Evolutionary conservation across 208 protist species (phyloP).

Genomic region (Trypanosoma scelopori): DNA sequence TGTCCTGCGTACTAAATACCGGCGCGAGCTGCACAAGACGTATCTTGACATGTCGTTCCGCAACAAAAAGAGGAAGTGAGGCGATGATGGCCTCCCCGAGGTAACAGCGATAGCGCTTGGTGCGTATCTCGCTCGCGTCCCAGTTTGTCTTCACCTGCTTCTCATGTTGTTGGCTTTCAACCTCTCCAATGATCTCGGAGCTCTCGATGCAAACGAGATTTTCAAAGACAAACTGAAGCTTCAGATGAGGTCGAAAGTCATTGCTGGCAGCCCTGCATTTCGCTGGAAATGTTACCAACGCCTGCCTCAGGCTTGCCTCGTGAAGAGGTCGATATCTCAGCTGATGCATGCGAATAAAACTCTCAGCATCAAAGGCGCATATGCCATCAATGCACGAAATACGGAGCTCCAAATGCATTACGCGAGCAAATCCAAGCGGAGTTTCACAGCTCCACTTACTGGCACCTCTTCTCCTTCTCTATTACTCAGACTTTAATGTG

Average conservation of each 20-base stretch:
- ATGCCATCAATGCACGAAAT: slow-evolving; percentile 49
- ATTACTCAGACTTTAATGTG: background rate
- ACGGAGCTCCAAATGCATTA: slow-evolving; percentile 84
- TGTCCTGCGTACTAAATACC: slow-evolving; percentile 24
- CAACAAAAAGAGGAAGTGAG: slow-evolving; percentile 53
- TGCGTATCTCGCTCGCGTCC: slow-evolving; percentile 69
- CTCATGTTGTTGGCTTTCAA: slow-evolving; percentile 51
- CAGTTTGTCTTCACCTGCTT: slow-evolving; percentile 52
- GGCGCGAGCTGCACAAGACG: slow-evolving; percentile 79
- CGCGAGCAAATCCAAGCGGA: background rate
- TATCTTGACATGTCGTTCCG: slow-evolving; percentile 72
- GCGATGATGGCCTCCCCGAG: slow-evolving; percentile 61
- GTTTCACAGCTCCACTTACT: background rate
- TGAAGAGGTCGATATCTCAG: slow-evolving; percentile 25
- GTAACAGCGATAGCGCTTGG: slow-evolving; percentile 42
- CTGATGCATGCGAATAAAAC: slow-evolving; percentile 82
- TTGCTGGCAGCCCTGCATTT: background rate
- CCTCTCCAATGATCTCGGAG: slow-evolving; percentile 28
- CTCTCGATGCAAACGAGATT: slow-evolving; percentile 68
- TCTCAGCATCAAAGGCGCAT: slow-evolving; percentile 68
- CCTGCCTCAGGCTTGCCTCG: background rate
- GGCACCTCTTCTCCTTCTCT: slow-evolving; percentile 3
- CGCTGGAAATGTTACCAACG: slow-evolving; percentile 10
- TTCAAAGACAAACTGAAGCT: slow-evolving; percentile 77
- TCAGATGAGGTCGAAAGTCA: slow-evolving; percentile 36